Evolutionary conservation across 768 basidiomycete genomes (phyloP).

Genomic region (Tylopilus sp.): DNA sequence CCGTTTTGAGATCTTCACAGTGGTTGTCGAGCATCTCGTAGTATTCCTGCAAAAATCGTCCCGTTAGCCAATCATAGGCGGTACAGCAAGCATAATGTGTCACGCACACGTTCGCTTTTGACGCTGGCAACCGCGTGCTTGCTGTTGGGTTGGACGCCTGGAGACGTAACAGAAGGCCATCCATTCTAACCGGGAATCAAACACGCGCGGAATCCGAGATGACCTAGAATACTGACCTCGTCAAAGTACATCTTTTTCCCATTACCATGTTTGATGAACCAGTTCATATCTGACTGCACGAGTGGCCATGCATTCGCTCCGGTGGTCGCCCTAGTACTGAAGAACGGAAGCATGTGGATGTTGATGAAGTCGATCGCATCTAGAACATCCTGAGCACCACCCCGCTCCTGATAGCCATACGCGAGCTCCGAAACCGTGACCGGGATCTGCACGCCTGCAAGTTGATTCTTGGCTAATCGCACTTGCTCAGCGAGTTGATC

Average conservation of each 20-base stretch:
- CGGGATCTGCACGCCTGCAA: slow-evolving; percentile 54
- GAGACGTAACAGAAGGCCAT: slow-evolving; percentile 67
- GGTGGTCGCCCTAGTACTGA: slow-evolving; percentile 33
- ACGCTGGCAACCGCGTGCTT: slow-evolving; percentile 56
- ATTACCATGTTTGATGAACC: slow-evolving; percentile 60
- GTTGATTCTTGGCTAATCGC: slow-evolving; percentile 41
- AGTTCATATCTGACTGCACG: slow-evolving; percentile 55
- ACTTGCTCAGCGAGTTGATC: slow-evolving; percentile 50
- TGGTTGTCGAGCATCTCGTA: slow-evolving; percentile 59
- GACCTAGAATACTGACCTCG: slow-evolving; percentile 41
- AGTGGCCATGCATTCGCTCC: slow-evolving; percentile 63
- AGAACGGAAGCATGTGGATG: slow-evolving; percentile 71
- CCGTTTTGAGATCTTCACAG: slow-evolving; percentile 59
- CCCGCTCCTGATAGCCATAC: slow-evolving; percentile 52
- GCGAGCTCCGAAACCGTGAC: slow-evolving; percentile 70
- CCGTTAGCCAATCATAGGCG: not conserved
- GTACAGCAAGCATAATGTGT: not conserved
- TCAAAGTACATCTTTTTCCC: slow-evolving; percentile 76
- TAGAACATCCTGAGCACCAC: slow-evolving; percentile 52
- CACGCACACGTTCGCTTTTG: slow-evolving; percentile 55
- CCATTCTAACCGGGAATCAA: slow-evolving; percentile 52
- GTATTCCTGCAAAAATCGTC: slow-evolving; percentile 39
- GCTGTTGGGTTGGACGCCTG: slow-evolving; percentile 64
- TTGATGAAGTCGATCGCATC: slow-evolving; percentile 62
- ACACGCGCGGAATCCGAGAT: not conserved